Base-by-base conservation (phyloP, 1,284 basidiomycete species). In the Austroboletus niveus region DNA sequence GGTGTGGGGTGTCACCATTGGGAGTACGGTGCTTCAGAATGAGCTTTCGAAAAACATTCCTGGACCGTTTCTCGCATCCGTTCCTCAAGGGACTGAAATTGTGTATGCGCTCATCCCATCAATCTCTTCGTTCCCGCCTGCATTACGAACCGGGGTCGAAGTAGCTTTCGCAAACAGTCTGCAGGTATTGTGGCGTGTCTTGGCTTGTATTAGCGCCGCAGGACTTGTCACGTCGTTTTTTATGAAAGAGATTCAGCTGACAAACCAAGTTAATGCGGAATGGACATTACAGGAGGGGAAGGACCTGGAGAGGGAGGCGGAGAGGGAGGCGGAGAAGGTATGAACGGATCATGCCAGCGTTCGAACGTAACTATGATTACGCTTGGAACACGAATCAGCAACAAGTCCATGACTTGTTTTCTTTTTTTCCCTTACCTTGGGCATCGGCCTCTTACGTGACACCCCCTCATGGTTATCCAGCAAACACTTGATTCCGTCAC, bases 1-100 rank as follows among this genome's bases (percentile, higher is more conserved):
- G 66, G 57, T 62, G 14, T 70, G 66, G 68, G 69, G 68, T n/a
- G 45, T 69, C 38, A 59, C 62, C 2, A 61, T 69, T 45, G 64
- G 64, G 12, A 62, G 56, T 8, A 55, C 64, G 0, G 56, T 71
- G 8, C 62, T 71, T 2, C 69, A 70, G 53, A 69, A 66, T 51
- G 53, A 64, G 47, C 66, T 72, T 4, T 35, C 52, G 1, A 52
- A 48, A 15, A 59, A 53, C 4, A 55, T 69, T 1, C 68, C 70
- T 1, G 17, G 40, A 0, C 52, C 45, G 2, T 70, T 70, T 32
- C 12, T 51, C 12, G 42, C 17, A 14, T 49, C 45, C 5, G n/a
- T 58, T 9, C 49, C 57, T 3, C 47, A 56, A n/a, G 53, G 52
- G 10, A 49, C 45, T 10, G 48, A 45, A 14, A 46, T 57, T 36